These are phyloP conservation scores for Cardiospermum halicacabum DNA, from an alignment of 345 rosid species.

Conservation along the genomic window DNA sequence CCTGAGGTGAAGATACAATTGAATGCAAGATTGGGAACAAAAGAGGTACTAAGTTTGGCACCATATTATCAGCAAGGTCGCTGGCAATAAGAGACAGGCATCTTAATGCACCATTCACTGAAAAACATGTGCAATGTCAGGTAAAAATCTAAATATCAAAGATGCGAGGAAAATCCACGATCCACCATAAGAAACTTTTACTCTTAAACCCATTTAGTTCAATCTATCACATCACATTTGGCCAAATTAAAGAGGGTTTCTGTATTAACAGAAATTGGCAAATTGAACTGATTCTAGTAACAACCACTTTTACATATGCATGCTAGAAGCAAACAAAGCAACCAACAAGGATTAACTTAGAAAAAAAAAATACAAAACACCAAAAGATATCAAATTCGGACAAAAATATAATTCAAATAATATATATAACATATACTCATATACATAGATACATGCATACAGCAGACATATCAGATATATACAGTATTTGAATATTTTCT, in stretches of 20 bases:
- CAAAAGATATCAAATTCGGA: too few relatives aligned
- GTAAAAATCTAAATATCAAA: slow-evolving; percentile 13
- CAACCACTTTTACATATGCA: neutral
- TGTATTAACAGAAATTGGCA: neutral
- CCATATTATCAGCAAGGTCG: slow-evolving; percentile 75
- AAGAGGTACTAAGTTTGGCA: slow-evolving; percentile 68
- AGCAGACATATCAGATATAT: too few relatives aligned
- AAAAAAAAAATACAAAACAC: neutral
- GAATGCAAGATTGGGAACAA: slow-evolving; percentile 76
- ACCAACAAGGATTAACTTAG: neutral
- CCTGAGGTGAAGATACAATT: slow-evolving; percentile 82
- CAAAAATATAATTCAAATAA: too few relatives aligned
- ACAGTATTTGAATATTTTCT: too few relatives aligned
- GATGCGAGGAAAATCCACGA: neutral
- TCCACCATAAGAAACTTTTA: neutral
- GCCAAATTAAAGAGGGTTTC: neutral
- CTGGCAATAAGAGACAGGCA: slow-evolving; percentile 82
- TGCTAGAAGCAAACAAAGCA: slow-evolving; percentile 1
- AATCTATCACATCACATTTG: neutral
- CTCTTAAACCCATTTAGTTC: neutral
- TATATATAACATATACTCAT: too few relatives aligned
- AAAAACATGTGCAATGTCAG: slow-evolving; percentile 20
- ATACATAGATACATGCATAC: too few relatives aligned
- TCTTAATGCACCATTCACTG: slow-evolving; percentile 85
- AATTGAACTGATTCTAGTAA: neutral